A percentile compares a stretch with the other conserved stretches of the same genome.
Conservation (phyloP, 345 rosid species). For the Lumnitzera racemosa region DNA sequence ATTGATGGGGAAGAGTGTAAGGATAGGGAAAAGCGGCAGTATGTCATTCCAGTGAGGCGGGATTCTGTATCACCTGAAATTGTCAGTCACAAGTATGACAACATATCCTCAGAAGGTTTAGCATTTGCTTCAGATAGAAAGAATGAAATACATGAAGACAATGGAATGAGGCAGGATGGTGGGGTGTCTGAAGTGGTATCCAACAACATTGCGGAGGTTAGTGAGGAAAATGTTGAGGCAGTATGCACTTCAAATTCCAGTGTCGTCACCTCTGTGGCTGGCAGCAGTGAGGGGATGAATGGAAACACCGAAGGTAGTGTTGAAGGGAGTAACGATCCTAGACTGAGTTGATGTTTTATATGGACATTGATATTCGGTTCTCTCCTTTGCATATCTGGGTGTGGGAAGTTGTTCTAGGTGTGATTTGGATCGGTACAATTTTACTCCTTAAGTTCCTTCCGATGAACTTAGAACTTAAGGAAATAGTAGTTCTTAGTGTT, state of each 20-base stretch:
- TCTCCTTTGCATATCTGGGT: background rate
- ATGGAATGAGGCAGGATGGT: constrained; percentile 10
- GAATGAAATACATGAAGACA: background rate
- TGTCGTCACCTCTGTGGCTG: constrained; percentile 19
- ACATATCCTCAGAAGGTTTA: background rate
- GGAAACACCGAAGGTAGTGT: constrained; percentile 26
- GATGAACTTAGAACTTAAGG: too few relatives aligned
- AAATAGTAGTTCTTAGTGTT: background rate
- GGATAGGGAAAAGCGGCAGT: constrained; percentile 19
- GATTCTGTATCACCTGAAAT: constrained; percentile 28
- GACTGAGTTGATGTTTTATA: background rate
- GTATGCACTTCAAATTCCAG: constrained; percentile 24
- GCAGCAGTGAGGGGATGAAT: constrained; percentile 31
- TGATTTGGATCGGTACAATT: too few relatives aligned
- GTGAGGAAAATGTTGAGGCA: constrained; percentile 6
- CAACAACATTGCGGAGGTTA: background rate
- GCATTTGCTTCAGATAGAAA: background rate
- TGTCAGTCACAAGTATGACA: constrained; percentile 11
- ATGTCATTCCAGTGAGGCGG: constrained; percentile 19
- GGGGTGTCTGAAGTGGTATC: constrained; percentile 5
- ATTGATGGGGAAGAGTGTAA: constrained; percentile 17
- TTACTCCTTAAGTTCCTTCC: too few relatives aligned
- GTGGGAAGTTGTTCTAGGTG: too few relatives aligned
- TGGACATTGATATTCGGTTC: background rate
- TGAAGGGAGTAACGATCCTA: constrained; percentile 30